These are phyloP conservation scores for Boechera divaricarpa DNA, from an alignment of 345 rosid species.

Conservation along the genomic window DNA sequence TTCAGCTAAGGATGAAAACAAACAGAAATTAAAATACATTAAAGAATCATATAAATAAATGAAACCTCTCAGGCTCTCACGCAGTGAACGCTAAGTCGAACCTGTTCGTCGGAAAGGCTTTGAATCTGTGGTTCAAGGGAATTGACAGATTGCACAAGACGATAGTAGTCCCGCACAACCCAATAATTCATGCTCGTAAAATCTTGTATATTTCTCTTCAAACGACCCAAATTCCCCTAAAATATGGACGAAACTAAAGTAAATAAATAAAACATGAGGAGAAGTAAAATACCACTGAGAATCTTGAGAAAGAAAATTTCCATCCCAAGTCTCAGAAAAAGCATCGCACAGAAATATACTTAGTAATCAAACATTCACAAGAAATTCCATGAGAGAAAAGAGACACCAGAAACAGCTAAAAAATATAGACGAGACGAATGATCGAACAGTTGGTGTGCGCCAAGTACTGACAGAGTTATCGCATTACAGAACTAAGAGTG, in stretches of 20 bases:
- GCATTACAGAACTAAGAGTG: background rate
- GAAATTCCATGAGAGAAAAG: background rate
- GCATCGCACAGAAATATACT: background rate
- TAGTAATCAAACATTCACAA: background rate
- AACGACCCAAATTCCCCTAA: slow-evolving; percentile 56
- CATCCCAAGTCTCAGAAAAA: background rate
- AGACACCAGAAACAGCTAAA: background rate
- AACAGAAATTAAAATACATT: background rate
- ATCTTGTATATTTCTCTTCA: slow-evolving; percentile 58
- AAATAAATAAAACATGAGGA: background rate
- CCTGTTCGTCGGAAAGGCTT: slow-evolving; percentile 82
- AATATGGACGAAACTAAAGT: slow-evolving; percentile 6
- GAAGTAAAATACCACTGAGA: slow-evolving; percentile 8
- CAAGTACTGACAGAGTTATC: background rate
- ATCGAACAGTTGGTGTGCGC: slow-evolving; percentile 59
- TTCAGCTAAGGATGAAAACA: slow-evolving; percentile 55
- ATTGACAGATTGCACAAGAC: slow-evolving; percentile 76
- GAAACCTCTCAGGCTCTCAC: background rate
- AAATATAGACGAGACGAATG: slow-evolving; percentile 42
- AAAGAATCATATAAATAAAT: slow-evolving; percentile 10
- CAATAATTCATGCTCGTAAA: slow-evolving; percentile 75
- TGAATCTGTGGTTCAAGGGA: slow-evolving; percentile 60
- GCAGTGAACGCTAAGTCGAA: slow-evolving; percentile 39
- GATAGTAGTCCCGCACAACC: slow-evolving; percentile 88
- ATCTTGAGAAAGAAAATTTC: background rate